Evolutionary conservation across 768 basidiomycete species (phyloP).

Genomic region (Serendipita vermifera): DNA sequence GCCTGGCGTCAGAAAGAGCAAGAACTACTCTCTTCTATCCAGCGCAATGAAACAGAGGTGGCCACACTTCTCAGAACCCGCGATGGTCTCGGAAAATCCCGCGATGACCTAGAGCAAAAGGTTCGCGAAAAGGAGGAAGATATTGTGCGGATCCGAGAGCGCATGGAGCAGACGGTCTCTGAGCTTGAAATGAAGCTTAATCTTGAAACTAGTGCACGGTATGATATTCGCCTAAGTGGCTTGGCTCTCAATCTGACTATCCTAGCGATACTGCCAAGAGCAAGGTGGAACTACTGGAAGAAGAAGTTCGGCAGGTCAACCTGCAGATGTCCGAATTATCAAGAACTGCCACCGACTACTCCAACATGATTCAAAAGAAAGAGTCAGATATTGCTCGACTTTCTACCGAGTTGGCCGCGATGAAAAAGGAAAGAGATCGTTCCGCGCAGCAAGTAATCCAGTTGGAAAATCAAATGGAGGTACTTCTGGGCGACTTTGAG

Average conservation of each 20-base stretch:
- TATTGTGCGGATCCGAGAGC: conserved; percentile 55
- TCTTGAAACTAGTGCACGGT: no score
- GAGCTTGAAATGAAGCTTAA: conserved; percentile 63
- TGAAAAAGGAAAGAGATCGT: conserved; percentile 41
- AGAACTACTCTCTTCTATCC: conserved; percentile 46
- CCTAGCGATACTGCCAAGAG: conserved; percentile 51
- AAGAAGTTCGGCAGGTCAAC: conserved; percentile 54
- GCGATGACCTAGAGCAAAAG: conserved; percentile 57
- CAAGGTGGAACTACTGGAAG: conserved; percentile 49
- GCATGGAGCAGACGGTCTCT: conserved; percentile 46
- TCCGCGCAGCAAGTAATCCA: conserved; percentile 50
- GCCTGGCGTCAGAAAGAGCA: conserved; percentile 51
- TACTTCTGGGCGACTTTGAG: conserved; percentile 46
- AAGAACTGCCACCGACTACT: conserved; percentile 64
- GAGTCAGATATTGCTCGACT: conserved; percentile 55
- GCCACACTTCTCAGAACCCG: conserved; percentile 44
- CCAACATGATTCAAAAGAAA: conserved; percentile 60
- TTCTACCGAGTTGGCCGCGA: conserved; percentile 37
- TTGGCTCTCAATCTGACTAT: no score
- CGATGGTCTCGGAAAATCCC: conserved; percentile 48
- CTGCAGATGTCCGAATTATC: conserved; percentile 66
- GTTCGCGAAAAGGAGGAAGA: conserved; percentile 72
- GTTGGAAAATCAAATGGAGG: conserved; percentile 55
- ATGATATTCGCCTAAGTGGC: no score
- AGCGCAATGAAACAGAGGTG: conserved; percentile 44